phyloP scores from a whole-genome alignment of 805 yeast genomes.

The Metschnikowia aberdeeniae region DNA sequence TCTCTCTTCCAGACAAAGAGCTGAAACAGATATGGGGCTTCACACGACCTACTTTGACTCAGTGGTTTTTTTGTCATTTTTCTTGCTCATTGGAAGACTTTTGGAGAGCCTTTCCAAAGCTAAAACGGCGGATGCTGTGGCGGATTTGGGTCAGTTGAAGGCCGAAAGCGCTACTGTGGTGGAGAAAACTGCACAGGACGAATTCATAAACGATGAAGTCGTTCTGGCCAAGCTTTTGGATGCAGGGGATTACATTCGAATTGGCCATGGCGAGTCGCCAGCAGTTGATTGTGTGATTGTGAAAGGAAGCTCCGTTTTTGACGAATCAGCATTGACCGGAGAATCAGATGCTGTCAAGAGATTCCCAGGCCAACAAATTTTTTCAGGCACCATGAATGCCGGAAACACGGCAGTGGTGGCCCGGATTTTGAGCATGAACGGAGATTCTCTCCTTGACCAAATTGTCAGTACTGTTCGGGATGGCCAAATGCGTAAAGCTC shows the following conservation, averaged over 20 bases:
- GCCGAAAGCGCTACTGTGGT: conserved; percentile 45
- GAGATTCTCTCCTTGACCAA: conserved; percentile 64
- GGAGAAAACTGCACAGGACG: conserved; percentile 9
- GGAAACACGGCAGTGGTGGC: conserved; percentile 55
- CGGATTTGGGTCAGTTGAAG: conserved; percentile 49
- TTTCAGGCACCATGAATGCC: conserved; percentile 66
- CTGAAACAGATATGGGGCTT: conserved; percentile 33
- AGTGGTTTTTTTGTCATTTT: conserved; percentile 70
- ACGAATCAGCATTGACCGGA: conserved; percentile 61
- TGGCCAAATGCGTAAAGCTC: conserved; percentile 70
- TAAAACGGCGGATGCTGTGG: conserved; percentile 63
- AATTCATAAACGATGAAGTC: conserved; percentile 24
- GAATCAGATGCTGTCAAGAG: conserved; percentile 59
- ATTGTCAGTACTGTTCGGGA: conserved; percentile 67
- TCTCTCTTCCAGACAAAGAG: conserved; percentile 35
- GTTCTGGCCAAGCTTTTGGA: conserved; percentile 46
- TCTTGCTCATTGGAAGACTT: conserved; percentile 64
- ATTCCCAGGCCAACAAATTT: conserved; percentile 58
- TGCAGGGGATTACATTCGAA: conserved; percentile 45
- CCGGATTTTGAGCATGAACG: conserved; percentile 53
- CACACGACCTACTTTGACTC: conserved; percentile 74
- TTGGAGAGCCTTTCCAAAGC: conserved; percentile 64
- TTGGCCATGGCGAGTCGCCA: conserved; percentile 56
- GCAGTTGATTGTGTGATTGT: conserved; percentile 53
- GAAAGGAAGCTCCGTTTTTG: conserved; percentile 48